These are phyloP conservation scores for Geotrichum restrictum DNA, from an alignment of 1,139 yeast species.

Conservation along the genomic window DNA sequence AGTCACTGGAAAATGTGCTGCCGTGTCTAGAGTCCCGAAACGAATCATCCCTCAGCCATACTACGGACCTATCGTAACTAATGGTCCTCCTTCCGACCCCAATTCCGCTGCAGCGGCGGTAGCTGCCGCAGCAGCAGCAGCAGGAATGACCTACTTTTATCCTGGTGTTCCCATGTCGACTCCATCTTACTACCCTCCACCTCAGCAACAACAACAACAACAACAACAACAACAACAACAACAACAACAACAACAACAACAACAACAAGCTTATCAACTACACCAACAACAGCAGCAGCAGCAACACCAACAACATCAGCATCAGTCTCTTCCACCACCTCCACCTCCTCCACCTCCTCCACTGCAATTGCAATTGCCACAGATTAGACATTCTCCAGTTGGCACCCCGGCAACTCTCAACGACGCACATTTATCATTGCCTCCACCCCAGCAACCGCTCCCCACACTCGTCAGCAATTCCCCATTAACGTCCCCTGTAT, in stretches of 20 bases:
- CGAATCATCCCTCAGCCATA: slow-evolving; percentile 14
- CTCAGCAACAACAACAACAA: slow-evolving; percentile 5
- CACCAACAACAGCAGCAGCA: neutral
- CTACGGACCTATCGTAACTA: neutral
- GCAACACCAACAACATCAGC: neutral
- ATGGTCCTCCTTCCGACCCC: neutral
- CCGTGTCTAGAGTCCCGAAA: slow-evolving; percentile 28
- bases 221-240: slow-evolving; percentile 4
- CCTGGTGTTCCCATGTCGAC: slow-evolving; percentile 6
- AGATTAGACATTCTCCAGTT: neutral
- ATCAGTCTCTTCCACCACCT: neutral
- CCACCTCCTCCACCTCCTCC: slow-evolving; percentile 3
- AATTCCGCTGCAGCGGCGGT: neutral
- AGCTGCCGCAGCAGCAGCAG: slow-evolving; percentile 3
- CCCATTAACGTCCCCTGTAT: slow-evolving; percentile 2
- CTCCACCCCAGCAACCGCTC: slow-evolving; percentile 1
- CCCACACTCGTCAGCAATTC: neutral
- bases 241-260: slow-evolving; percentile 2
- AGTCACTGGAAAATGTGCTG: slow-evolving; percentile 26
- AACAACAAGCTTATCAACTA: neutral
- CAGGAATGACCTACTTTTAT: slow-evolving; percentile 1
- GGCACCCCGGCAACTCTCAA: neutral
- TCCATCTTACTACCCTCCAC: neutral
- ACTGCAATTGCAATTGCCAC: neutral
- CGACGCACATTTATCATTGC: neutral